A percentile compares a stretch with the other conserved stretches of the same genome.
Evolutionary conservation across 2,329 filamentous ascomycete genomes (phyloP).

Genomic region (Madurella mycetomatis): DNA sequence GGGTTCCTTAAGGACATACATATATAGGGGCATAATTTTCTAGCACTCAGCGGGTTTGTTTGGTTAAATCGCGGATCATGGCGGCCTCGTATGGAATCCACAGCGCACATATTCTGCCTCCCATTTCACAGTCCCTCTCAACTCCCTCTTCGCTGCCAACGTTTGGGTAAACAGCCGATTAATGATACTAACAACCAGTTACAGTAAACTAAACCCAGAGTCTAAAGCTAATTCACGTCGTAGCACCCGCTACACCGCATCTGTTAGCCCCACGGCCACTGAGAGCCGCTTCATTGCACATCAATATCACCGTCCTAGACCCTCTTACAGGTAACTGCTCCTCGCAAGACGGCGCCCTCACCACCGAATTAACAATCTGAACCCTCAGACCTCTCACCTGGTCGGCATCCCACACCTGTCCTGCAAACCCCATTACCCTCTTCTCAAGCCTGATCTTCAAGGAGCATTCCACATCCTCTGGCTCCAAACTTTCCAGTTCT

Average conservation of each 20-base stretch:
- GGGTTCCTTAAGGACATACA: background rate
- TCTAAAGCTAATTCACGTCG: too few species aligned
- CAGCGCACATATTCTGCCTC: background rate
- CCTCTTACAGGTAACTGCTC: slow-evolving; percentile 25
- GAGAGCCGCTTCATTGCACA: slow-evolving; percentile 3
- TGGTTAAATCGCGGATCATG: background rate
- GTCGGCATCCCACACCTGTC: slow-evolving; percentile 8
- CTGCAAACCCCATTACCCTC: slow-evolving; percentile 13
- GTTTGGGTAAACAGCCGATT: too few species aligned
- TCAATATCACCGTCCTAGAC: slow-evolving; percentile 20
- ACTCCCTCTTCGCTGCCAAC: too few species aligned
- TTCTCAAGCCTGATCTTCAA: slow-evolving; percentile 15
- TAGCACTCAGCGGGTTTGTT: background rate
- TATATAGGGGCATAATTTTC: background rate
- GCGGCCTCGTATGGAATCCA: background rate
- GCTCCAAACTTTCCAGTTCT: slow-evolving; percentile 17
- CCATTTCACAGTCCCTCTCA: too few species aligned
- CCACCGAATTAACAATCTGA: slow-evolving; percentile 19
- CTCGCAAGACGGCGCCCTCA: slow-evolving; percentile 20
- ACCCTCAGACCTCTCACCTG: slow-evolving; percentile 14
- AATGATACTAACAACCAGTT: too few species aligned
- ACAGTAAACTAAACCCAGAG: too few species aligned
- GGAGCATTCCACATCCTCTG: slow-evolving; percentile 18
- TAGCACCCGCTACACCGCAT: too few species aligned
- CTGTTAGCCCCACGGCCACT: too few species aligned